These are phyloP conservation scores for Lantana camara DNA, from an alignment of 257 asterid genomes.

Conservation along the genomic window DNA sequence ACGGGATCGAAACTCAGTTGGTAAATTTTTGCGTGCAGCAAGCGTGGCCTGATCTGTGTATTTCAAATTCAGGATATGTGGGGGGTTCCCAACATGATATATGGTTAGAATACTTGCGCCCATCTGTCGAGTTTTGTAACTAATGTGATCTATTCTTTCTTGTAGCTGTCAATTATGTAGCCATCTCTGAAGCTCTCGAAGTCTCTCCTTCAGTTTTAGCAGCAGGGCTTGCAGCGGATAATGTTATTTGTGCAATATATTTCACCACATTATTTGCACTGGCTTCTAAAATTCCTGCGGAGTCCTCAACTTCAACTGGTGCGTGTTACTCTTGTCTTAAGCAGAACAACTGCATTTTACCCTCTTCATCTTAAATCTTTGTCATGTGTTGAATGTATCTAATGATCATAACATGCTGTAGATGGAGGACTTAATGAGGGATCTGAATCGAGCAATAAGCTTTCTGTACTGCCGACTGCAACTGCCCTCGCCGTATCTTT, in stretches of 20 bases:
- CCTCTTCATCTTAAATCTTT: no score
- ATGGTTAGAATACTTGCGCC: not conserved
- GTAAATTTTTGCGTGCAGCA: not conserved
- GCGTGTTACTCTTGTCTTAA: conserved; percentile 27
- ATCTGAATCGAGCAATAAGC: conserved; percentile 52
- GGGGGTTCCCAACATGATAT: no score
- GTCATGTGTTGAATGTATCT: not conserved
- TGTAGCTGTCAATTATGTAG: conserved; percentile 96
- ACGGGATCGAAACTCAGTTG: not conserved
- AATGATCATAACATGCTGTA: conserved; percentile 25
- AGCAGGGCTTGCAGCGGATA: conserved; percentile 98
- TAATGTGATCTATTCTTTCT: conserved; percentile 17
- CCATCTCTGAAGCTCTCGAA: conserved; percentile 82
- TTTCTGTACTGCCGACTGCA: conserved; percentile 74
- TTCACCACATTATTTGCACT: conserved; percentile 79
- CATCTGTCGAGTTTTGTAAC: conserved; percentile 12
- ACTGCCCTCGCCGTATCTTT: conserved; percentile 78
- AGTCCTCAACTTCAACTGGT: conserved; percentile 58
- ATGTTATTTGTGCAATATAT: conserved; percentile 90
- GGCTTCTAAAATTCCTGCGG: conserved; percentile 84
- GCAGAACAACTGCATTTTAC: not conserved
- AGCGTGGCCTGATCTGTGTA: no score
- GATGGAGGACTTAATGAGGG: conserved; percentile 43
- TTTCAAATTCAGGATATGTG: no score
- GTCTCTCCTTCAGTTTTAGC: conserved; percentile 86